Base-by-base conservation (phyloP, 108 stramenopile genomes). In the Skeletonema grethae region DNA sequence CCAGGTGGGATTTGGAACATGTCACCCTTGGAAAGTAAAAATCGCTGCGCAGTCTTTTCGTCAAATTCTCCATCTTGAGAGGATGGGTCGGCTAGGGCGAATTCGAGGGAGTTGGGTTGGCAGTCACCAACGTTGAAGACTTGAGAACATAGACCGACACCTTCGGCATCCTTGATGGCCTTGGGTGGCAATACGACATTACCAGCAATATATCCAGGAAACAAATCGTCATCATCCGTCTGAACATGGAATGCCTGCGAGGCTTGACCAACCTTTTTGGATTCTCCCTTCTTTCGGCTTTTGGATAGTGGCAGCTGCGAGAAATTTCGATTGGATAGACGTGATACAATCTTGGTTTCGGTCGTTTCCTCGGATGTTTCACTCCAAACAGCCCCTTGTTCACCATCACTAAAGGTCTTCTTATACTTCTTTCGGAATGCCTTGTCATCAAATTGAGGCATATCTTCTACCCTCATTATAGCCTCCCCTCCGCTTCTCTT, bases 1-100 rank as follows among this genome's bases (percentile, higher is more conserved):
- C 93, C 93, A 7, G 97, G 96, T 25, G 98, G 98, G 32, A 99
- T 87, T 32, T 91, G 89, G 73, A 99, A 99, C 73, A 92, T 85
- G 81, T 99, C 98, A 0, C 98, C 97, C 48, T 90, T 85, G 30
- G 84, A 76, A 28, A 99, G 77, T 28, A 96, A 77, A 79, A 89
- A 97, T 25, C 98, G 81, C 76, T 92, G 89, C 11, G 97, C 97
- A 3, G 84, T 92, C 13, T 81, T 79, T 11, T 84, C 75, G 77
- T 95, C 85, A 62, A 93, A 89, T 32, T 75, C 79, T 24, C 87
- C 90, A 64, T 90, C 90, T 22, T 87, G 77, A 2, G 64, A 36
- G 12, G 87, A 76, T 2, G 96, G 96, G 57, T 91, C 91, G 13
- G 86, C 87, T 45, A 87, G 82, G 31, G 95, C 93, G 28, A 97